These are phyloP conservation scores for Cokeromyces recurvatus DNA, from an alignment of 371 early-diverging fungal genomes.

Conservation along the genomic window DNA sequence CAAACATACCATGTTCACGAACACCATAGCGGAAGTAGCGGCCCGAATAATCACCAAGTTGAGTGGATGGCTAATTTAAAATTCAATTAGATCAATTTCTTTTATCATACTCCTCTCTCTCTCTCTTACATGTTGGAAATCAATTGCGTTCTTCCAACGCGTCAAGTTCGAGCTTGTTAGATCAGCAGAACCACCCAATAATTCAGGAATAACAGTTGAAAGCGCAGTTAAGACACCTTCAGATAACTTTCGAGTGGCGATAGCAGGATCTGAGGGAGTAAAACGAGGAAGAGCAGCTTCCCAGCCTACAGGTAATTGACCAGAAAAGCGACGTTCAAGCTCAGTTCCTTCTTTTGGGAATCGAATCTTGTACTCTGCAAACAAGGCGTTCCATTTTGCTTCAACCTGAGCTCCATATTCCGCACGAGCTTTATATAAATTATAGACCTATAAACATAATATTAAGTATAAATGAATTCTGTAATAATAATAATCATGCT, in stretches of 20 bases:
- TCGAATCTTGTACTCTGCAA: constrained; percentile 59
- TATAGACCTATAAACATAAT: constrained; percentile 41
- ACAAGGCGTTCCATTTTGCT: constrained; percentile 71
- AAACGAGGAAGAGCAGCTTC: constrained; percentile 69
- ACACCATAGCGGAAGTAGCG: constrained; percentile 97
- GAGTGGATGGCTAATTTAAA: constrained; percentile 42
- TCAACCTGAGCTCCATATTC: constrained; percentile 59
- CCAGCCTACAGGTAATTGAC: constrained; percentile 76
- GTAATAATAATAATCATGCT: not conserved
- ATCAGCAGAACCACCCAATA: constrained; percentile 99
- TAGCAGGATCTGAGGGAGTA: constrained; percentile 75
- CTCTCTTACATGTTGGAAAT: constrained; percentile 76
- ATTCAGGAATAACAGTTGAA: constrained; percentile 74
- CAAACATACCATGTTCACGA: constrained; percentile 99
- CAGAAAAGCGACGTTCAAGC: constrained; percentile 70
- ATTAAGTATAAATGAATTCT: not conserved
- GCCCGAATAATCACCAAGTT: constrained; percentile 79
- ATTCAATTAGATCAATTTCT: not conserved
- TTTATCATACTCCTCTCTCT: not conserved
- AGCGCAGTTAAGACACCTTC: constrained; percentile 82
- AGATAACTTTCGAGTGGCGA: constrained; percentile 90
- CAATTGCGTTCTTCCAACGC: constrained; percentile 90
- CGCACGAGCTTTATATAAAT: constrained; percentile 59
- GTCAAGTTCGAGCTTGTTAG: constrained; percentile 97
- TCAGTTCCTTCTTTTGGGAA: constrained; percentile 71